These are phyloP conservation scores for Gamsiella multidivaricata DNA, from an alignment of 192 early-diverging fungal genomes.

Conservation along the genomic window DNA sequence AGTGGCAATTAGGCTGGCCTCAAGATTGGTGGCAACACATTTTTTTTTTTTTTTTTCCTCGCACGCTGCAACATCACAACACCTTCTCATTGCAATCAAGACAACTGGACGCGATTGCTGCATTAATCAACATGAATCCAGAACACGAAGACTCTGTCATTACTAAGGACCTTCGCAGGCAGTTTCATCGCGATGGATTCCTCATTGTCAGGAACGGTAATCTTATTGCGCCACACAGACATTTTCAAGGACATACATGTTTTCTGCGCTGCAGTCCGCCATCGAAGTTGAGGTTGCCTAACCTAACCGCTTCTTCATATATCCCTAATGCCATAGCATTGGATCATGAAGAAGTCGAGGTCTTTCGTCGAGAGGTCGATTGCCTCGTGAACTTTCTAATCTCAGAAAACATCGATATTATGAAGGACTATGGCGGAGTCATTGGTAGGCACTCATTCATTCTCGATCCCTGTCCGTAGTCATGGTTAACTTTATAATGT, in stretches of 20 bases:
- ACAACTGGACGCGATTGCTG: not conserved
- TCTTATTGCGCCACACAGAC: not conserved
- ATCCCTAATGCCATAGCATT: constrained; percentile 2
- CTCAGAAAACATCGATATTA: constrained; percentile 35
- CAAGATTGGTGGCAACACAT: not conserved
- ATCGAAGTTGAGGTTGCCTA: not conserved
- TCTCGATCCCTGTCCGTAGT: not conserved
- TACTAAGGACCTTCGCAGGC: constrained; percentile 1
- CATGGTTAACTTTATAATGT: not conserved
- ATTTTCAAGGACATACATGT: not conserved
- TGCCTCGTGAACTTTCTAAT: constrained; percentile 42
- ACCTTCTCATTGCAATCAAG: no score
- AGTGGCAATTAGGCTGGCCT: no score
- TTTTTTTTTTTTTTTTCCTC: not conserved
- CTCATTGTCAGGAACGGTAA: constrained; percentile 35
- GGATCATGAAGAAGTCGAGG: constrained; percentile 1
- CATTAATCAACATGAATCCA: constrained; percentile 2
- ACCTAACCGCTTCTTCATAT: not conserved
- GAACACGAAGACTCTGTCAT: not conserved
- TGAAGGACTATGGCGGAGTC: constrained; percentile 37
- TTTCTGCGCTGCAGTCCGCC: not conserved
- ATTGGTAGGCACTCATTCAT: constrained; percentile 17
- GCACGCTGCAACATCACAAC: not conserved
- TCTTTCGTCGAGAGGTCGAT: constrained; percentile 36
- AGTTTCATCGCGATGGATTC: constrained; percentile 46